Evolutionary conservation across 768 basidiomycete species (phyloP).

Genomic region (Rubroboletus pulcherrimus): DNA sequence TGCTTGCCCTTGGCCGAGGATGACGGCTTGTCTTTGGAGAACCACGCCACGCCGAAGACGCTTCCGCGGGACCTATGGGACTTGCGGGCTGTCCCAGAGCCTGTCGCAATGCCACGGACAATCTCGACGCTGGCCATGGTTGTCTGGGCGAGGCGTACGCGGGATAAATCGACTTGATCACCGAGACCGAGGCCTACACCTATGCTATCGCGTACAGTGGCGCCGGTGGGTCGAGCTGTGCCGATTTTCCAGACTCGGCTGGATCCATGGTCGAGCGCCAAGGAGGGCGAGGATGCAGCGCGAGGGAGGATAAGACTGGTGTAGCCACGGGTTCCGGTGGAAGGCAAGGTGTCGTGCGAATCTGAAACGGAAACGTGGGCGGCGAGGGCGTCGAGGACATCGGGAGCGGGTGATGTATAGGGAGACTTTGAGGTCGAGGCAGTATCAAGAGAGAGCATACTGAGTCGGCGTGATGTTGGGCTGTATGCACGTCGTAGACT

Average conservation of each 20-base stretch:
- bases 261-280: slow-evolving; percentile 11
- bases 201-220: slow-evolving; percentile 23
- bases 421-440: slow-evolving; percentile 31
- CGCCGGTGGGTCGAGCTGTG: slow-evolving; percentile 4
- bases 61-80: slow-evolving; percentile 19
- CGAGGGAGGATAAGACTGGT: slow-evolving; percentile 52
- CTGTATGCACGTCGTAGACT: slow-evolving; percentile 6
- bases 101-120: slow-evolving; percentile 49
- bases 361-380: slow-evolving; percentile 29
- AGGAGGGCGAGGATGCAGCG: slow-evolving; percentile 22
- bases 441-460: slow-evolving; percentile 8
- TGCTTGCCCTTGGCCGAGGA: slow-evolving; percentile 10
- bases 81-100: slow-evolving; percentile 14
- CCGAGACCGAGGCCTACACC: slow-evolving; percentile 29
- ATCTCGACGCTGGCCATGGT: slow-evolving; percentile 89
- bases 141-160: slow-evolving; percentile 74
- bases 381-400: slow-evolving; percentile 32
- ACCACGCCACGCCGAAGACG: slow-evolving; percentile 29
- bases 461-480: slow-evolving; percentile 15
- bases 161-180: slow-evolving; percentile 67
- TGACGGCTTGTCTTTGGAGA: slow-evolving; percentile 25
- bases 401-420: slow-evolving; percentile 27
- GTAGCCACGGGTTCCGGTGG: slow-evolving; percentile 57
- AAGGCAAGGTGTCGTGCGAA: slow-evolving; percentile 27
- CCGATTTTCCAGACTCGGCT: slow-evolving; percentile 26